These are phyloP conservation scores for Ophiostoma fasciatum DNA, from an alignment of 2,329 filamentous ascomycete species.

Conservation along the genomic window DNA sequence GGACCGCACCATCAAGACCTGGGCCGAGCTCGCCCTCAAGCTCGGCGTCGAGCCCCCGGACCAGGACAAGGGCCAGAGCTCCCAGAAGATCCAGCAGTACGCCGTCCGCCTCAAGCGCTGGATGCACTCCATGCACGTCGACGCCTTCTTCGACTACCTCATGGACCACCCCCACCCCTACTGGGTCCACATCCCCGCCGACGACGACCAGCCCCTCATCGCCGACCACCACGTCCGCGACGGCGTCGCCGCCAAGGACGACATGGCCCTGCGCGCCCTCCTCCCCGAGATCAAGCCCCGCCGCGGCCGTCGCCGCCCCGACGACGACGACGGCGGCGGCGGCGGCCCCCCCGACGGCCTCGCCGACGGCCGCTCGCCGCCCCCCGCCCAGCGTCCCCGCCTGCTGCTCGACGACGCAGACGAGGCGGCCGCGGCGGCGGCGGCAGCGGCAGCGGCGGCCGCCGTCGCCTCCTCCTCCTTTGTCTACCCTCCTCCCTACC, in stretches of 20 bases:
- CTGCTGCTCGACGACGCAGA: too few species aligned
- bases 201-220: constrained; percentile 45
- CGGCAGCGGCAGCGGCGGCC: too few species aligned
- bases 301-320: constrained; percentile 46
- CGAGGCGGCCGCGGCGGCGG: too few species aligned
- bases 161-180: constrained; percentile 65
- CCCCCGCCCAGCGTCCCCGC: too few species aligned
- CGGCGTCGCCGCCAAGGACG: constrained; percentile 73
- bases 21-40: constrained; percentile 74
- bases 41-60: constrained; percentile 82
- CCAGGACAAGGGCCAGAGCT: constrained; percentile 68
- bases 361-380: constrained; percentile 75
- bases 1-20: constrained; percentile 75
- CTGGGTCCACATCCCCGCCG: constrained; percentile 58
- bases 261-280: constrained; percentile 72
- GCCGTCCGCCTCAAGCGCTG: constrained; percentile 88
- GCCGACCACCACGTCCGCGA: constrained; percentile 55
- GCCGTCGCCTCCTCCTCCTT: too few species aligned
- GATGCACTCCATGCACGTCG: constrained; percentile 94
- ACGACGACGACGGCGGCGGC: constrained; percentile 37
- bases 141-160: constrained; percentile 87
- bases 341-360: constrained; percentile 57
- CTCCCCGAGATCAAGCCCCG: constrained; percentile 60
- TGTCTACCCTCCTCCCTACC: too few species aligned
- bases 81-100: constrained; percentile 91